phyloP scores from a whole-genome alignment of 345 rosid species.

The Salix exigua region DNA sequence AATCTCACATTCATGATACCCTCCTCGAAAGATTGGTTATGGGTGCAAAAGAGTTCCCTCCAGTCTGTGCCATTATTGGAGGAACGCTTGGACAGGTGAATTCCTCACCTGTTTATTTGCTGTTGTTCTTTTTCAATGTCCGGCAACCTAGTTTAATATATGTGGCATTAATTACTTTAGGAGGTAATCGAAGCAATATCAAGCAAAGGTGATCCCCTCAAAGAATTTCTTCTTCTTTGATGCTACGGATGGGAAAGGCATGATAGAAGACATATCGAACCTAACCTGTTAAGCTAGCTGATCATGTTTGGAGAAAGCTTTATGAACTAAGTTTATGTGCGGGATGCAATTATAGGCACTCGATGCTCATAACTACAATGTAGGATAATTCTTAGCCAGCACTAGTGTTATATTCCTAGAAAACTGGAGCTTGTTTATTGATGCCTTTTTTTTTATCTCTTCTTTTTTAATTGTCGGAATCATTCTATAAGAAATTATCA shows the following conservation, averaged over 20 bases:
- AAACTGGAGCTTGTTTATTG: not conserved
- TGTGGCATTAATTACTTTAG: constrained; percentile 32
- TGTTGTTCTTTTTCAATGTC: not conserved
- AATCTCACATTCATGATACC: constrained; percentile 54
- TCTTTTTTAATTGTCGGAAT: not conserved
- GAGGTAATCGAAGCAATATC: constrained; percentile 92
- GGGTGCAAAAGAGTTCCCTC: constrained; percentile 60
- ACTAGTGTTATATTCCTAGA: not conserved
- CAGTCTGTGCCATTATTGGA: constrained; percentile 88
- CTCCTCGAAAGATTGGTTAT: constrained; percentile 68
- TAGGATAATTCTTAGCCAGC: not conserved
- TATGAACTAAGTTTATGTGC: not conserved
- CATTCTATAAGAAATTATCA: too few relatives aligned
- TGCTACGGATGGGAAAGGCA: constrained; percentile 82
- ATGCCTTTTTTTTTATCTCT: not conserved
- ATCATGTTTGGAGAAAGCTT: constrained; percentile 1
- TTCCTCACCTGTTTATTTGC: not conserved
- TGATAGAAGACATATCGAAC: constrained; percentile 68
- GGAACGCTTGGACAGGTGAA: constrained; percentile 87
- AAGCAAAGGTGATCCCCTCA: constrained; percentile 79
- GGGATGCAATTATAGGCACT: not conserved
- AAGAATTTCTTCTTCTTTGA: constrained; percentile 93
- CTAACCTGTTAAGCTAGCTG: constrained; percentile 19
- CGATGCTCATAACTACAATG: not conserved
- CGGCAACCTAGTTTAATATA: not conserved